These are phyloP conservation scores for Dryadomyces sulphureus DNA, from an alignment of 2,329 filamentous ascomycete genomes.

Conservation along the genomic window DNA sequence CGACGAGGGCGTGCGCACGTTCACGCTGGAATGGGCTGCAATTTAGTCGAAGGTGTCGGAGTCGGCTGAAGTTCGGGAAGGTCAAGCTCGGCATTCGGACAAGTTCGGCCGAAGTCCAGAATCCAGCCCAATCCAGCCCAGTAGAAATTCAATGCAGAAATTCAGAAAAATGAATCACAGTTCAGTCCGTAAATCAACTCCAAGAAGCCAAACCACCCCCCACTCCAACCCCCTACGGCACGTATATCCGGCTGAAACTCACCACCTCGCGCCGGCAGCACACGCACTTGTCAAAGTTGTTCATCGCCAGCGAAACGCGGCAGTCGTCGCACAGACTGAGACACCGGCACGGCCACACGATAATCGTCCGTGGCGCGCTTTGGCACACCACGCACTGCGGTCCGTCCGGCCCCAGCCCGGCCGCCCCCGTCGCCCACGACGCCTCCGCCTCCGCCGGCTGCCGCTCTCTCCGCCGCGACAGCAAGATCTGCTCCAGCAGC, in stretches of 20 bases:
- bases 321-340: slow-evolving; percentile 92
- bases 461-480: slow-evolving; percentile 27
- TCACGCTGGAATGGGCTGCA: slow-evolving; percentile 86
- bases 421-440: slow-evolving; percentile 56
- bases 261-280: slow-evolving; percentile 80
- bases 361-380: slow-evolving; percentile 66
- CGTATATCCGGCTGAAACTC: slow-evolving; percentile 83
- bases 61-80: too few species aligned
- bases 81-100: too few species aligned
- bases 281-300: slow-evolving; percentile 93
- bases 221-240: slow-evolving; percentile 37
- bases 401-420: slow-evolving; percentile 53
- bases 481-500: slow-evolving; percentile 43
- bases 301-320: slow-evolving; percentile 82
- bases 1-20: slow-evolving; percentile 41
- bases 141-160: background rate
- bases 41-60: slow-evolving; percentile 42
- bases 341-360: slow-evolving; percentile 94
- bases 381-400: slow-evolving; percentile 93
- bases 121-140: background rate
- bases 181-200: background rate
- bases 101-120: too few species aligned
- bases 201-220: background rate
- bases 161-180: background rate
- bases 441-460: background rate